Conservation (phyloP, 1,284 basidiomycete genomes). For the Cryptococcus depauperatus region DNA sequence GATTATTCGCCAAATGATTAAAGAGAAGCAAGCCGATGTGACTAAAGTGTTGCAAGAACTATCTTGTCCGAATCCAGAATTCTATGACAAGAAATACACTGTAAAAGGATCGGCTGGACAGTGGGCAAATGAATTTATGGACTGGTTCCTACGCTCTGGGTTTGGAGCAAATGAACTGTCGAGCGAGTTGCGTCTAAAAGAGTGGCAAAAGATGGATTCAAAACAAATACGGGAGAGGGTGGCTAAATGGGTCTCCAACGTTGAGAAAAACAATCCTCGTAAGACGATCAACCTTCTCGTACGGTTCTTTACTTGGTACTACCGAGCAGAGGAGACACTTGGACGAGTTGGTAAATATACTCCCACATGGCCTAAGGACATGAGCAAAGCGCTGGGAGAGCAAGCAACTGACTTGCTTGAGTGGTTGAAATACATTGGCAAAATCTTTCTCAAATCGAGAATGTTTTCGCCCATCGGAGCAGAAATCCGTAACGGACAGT, state of each 20-base stretch:
- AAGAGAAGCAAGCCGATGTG: conserved; percentile 7
- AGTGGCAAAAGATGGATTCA: conserved; percentile 1
- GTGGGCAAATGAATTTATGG: not conserved
- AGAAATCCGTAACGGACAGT: not conserved
- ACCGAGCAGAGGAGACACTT: conserved; percentile 1
- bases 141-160: not conserved
- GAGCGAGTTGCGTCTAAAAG: not conserved
- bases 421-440: conserved; percentile 11
- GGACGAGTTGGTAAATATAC: not conserved
- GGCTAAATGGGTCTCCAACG: not conserved
- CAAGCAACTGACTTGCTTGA: not conserved
- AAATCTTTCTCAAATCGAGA: conserved; percentile 3
- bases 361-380: not conserved
- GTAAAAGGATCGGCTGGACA: not conserved
- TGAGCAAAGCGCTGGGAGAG: not conserved
- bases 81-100: not conserved
- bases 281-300: conserved; percentile 1
- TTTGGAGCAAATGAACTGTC: not conserved
- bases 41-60: not conserved
- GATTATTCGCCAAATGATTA: conserved; percentile 1
- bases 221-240: conserved; percentile 1
- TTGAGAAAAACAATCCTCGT: not conserved
- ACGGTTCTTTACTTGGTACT: conserved; percentile 6
- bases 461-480: conserved; percentile 7
- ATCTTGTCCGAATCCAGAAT: not conserved